Evolutionary conservation across 441 rosid genomes (phyloP).

Genomic region (Sinapis alba): DNA sequence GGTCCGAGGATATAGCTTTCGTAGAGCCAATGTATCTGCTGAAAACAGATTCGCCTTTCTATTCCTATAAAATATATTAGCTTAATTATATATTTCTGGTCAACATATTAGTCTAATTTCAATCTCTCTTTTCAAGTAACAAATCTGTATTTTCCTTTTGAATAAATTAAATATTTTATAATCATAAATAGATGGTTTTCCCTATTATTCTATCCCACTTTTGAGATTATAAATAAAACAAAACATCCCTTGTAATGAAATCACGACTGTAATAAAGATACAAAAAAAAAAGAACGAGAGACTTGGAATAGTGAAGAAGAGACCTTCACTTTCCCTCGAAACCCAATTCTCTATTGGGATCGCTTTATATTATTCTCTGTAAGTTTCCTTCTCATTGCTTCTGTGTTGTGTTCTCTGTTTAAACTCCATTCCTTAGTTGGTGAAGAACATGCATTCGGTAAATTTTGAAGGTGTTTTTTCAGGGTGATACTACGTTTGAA

Average conservation of each 20-base stretch:
- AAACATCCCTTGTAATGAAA: neutral
- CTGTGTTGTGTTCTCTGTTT: neutral
- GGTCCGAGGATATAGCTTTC: neutral
- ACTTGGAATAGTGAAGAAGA: neutral
- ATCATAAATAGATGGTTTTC: neutral
- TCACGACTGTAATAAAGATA: neutral
- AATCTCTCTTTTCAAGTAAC: neutral
- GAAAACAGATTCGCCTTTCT: neutral
- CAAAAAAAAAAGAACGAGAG: neutral
- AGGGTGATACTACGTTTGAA: neutral
- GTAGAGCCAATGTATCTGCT: neutral
- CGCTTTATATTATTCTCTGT: neutral
- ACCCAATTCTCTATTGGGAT: neutral
- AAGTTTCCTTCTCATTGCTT: neutral
- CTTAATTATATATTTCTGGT: neutral
- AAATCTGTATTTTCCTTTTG: neutral
- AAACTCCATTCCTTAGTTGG: neutral
- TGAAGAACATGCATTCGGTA: neutral
- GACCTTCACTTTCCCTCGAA: neutral
- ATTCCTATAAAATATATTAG: neutral
- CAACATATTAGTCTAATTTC: neutral
- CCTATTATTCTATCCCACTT: neutral
- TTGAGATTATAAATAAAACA: neutral
- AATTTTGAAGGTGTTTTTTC: neutral
- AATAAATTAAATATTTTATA: neutral